These are phyloP conservation scores for Tuber microsphaerosporum DNA, from an alignment of 495 filamentous ascomycete species.

Conservation along the genomic window DNA sequence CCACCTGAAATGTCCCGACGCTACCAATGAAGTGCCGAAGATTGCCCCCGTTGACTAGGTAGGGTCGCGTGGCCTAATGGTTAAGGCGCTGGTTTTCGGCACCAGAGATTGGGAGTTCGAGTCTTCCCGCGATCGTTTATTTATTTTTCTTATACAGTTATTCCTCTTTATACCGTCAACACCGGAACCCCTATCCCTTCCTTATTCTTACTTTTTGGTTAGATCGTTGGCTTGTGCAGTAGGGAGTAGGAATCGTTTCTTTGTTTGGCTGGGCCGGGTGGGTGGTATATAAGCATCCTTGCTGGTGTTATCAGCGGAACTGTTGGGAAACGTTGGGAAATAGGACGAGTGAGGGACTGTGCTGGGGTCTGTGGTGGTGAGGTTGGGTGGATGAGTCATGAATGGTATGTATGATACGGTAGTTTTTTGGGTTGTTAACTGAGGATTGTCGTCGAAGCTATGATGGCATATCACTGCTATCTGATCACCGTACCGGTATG, in stretches of 20 bases:
- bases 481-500: background rate
- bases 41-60: background rate
- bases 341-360: background rate
- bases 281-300: background rate
- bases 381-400: background rate
- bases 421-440: background rate
- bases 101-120: constrained; percentile 22
- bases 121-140: constrained; percentile 17
- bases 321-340: constrained; percentile 1
- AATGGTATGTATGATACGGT: too few relatives aligned
- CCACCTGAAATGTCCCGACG: background rate
- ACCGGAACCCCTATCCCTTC: background rate
- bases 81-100: constrained; percentile 26
- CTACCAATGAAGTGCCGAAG: background rate
- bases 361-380: background rate
- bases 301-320: background rate
- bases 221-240: background rate
- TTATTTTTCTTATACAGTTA: background rate
- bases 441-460: background rate
- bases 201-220: background rate
- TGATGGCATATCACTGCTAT: background rate
- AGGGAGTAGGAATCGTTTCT: background rate
- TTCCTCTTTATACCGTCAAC: background rate
- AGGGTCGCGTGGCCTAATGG: constrained; percentile 21
- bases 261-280: background rate